phyloP scores from a whole-genome alignment of 306 rosid genomes.

The Sindora glabra region DNA sequence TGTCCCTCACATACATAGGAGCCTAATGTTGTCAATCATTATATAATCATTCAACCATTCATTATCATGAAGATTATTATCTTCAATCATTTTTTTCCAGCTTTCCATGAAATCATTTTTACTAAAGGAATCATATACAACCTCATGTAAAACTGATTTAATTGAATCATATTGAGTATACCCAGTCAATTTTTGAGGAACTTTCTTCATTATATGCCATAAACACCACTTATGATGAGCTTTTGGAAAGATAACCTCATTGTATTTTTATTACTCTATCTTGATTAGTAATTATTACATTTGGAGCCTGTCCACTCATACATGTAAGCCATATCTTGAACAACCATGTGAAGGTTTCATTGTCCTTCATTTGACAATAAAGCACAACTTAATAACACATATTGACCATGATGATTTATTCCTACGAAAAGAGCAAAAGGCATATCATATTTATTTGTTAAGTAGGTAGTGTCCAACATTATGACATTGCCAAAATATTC shows the following conservation, averaged over 20 bases:
- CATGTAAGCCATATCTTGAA: constrained; percentile 13
- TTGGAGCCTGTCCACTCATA: constrained; percentile 8
- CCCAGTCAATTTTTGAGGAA: constrained; percentile 4
- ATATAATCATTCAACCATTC: not conserved
- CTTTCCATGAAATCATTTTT: not conserved
- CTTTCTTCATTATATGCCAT: constrained; percentile 16
- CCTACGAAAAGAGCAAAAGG: not conserved
- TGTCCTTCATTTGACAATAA: constrained; percentile 1
- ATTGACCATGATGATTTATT: constrained; percentile 13
- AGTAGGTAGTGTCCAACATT: constrained; percentile 6
- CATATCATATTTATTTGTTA: not conserved
- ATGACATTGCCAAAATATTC: constrained; percentile 17
- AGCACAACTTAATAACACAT: not conserved
- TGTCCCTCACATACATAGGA: not conserved
- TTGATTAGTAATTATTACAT: constrained; percentile 17
- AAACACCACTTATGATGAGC: constrained; percentile 17
- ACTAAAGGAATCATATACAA: not conserved
- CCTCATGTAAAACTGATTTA: not conserved
- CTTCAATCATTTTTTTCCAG: not conserved
- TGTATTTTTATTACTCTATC: constrained; percentile 14
- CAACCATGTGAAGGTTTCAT: constrained; percentile 13
- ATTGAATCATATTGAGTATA: constrained; percentile 3
- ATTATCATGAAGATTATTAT: not conserved
- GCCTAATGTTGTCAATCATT: not conserved
- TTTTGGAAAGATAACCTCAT: constrained; percentile 5